Evolutionary conservation across 768 basidiomycete genomes (phyloP).

Genomic region (Daedalea quercina): DNA sequence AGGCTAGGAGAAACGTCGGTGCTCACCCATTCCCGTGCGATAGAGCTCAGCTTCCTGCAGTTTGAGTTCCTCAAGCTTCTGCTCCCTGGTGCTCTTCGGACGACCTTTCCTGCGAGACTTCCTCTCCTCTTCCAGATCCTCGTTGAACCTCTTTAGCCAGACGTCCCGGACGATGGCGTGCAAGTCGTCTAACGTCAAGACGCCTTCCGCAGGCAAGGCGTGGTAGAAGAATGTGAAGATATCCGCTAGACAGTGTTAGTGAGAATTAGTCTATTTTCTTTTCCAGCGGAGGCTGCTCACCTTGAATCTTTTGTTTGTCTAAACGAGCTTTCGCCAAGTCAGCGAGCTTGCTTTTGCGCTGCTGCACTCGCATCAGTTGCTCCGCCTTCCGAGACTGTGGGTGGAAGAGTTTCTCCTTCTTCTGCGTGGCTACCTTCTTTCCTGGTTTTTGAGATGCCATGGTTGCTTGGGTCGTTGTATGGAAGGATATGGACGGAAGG

Average conservation of each 20-base stretch:
- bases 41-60: conserved; percentile 66
- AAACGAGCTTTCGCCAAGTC: conserved; percentile 47
- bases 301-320: conserved; percentile 49
- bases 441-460: conserved; percentile 28
- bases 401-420: conserved; percentile 78
- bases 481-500: neutral
- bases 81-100: conserved; percentile 64
- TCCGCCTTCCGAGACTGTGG: conserved; percentile 80
- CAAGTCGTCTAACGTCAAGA: conserved; percentile 55
- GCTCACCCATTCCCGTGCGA: conserved; percentile 73
- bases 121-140: conserved; percentile 55
- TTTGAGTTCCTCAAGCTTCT: conserved; percentile 64
- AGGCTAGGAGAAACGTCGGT: conserved; percentile 1
- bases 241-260: conserved; percentile 39
- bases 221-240: conserved; percentile 73
- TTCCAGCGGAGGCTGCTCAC: conserved; percentile 24
- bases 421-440: conserved; percentile 27
- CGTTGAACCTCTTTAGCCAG: conserved; percentile 71
- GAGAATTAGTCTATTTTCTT: neutral
- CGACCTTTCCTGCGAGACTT: conserved; percentile 62
- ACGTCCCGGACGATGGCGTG: conserved; percentile 57
- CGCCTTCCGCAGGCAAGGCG: conserved; percentile 53
- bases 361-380: conserved; percentile 58
- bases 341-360: conserved; percentile 64
- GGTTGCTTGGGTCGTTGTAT: neutral